Evolutionary conservation across 2,329 filamentous ascomycete species (phyloP), one percentile per base, ranked within the genome.

Genomic region (Diaporthe aspalathi): DNA sequence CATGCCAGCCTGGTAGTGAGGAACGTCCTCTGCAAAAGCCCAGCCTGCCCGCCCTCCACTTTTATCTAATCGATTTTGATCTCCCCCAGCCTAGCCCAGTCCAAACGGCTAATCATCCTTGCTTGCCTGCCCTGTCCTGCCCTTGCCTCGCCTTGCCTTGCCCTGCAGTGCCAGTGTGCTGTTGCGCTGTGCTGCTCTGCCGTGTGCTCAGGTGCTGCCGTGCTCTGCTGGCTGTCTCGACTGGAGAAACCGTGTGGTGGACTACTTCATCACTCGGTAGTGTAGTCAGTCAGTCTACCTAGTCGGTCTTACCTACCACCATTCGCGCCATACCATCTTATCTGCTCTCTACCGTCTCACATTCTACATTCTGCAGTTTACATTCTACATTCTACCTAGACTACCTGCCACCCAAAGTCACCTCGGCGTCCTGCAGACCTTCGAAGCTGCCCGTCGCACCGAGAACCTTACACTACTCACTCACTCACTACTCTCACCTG

Each of bases 41-140:
- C n/a, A 17, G 43, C 29, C 43, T 11, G 40, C 27, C 60, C 20
- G 3, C 12, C 43, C 43, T 49, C 60, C 43, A 63, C 60, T 63
- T 63, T 63, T 63, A 63, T 63, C 60, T 63, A 63, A 63, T 63
- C 60, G 60, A 49, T 49, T 63, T 63, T 63, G 60, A 63, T 63
- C 60, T 63, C 43, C 57, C 57, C 57, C 32, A 32, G 35, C 12
- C 35, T 12, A 63, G 43, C 27, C 60, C 27, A 63, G 43, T 20
- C 27, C 63, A 32, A 49, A 67, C 49, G 45, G 47, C 47, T 66
- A 47, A 50, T 52, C 62, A 27, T 40, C 62, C 29, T 32, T 32
- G 32, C 32, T 32, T 66, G 45, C 62, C 62, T 53, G 62, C 62
- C 62, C 62, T 70, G 68, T 49, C n/a, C n/a, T n/a, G n/a, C n/a